These are phyloP conservation scores for Saturnispora quitensis DNA, from an alignment of 805 yeast species.

Conservation along the genomic window DNA sequence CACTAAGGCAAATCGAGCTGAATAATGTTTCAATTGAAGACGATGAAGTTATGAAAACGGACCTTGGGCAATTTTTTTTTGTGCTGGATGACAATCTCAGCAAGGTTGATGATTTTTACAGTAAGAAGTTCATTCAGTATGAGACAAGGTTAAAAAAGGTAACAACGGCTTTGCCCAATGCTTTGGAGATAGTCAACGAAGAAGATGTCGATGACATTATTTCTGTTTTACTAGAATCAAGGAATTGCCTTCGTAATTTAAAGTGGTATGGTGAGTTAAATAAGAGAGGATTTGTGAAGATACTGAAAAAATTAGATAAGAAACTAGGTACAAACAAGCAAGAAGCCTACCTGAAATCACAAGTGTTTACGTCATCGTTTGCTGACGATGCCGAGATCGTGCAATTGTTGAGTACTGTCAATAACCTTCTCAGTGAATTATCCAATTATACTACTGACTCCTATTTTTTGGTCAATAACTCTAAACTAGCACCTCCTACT, in stretches of 20 bases:
- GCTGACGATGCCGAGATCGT: conserved; percentile 60
- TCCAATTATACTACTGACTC: conserved; percentile 18
- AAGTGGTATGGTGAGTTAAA: conserved; percentile 94
- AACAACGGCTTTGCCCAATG: conserved; percentile 28
- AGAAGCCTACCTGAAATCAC: conserved; percentile 48
- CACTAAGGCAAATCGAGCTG: conserved; percentile 32
- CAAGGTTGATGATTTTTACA: conserved; percentile 70
- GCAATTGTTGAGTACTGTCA: conserved; percentile 42
- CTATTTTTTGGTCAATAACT: not conserved
- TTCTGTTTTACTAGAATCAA: conserved; percentile 63
- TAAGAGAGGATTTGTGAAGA: conserved; percentile 81
- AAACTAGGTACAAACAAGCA: conserved; percentile 57
- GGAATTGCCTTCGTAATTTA: conserved; percentile 68
- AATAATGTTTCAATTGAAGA: conserved; percentile 25
- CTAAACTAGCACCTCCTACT: conserved; percentile 20
- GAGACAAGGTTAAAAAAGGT: conserved; percentile 53
- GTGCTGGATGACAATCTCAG: conserved; percentile 75
- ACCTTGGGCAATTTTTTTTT: conserved; percentile 60
- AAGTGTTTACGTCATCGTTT: conserved; percentile 68
- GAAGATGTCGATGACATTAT: conserved; percentile 57
- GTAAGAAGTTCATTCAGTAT: conserved; percentile 64
- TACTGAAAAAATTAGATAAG: conserved; percentile 84
- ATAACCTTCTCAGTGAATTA: conserved; percentile 42
- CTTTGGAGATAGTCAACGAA: conserved; percentile 24
- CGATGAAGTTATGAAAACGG: conserved; percentile 35